Evolutionary conservation across 306 rosid genomes (phyloP), one percentile per base, ranked within the genome.

Genomic region (Trifolium pratense): DNA sequence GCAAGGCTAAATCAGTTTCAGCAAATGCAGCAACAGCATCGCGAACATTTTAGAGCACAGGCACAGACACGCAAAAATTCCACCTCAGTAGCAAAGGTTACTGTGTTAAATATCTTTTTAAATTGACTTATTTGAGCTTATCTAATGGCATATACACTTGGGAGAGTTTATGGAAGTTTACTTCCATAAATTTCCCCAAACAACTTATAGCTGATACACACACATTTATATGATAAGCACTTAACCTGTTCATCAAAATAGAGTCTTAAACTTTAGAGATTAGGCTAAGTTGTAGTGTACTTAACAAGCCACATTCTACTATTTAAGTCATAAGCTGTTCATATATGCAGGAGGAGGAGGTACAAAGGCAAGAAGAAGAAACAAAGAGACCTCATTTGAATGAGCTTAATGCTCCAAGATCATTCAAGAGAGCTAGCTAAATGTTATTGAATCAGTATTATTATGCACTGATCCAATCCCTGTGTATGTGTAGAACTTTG

Each of bases 1-100:
- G 77, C 83, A 39, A 87, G 93, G 82, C 86, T 95, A 43, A 93
- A 87, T 52, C 99, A 95, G 79, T 91, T 95, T 79, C 86, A 90
- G 77, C 76, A 86, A 63, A 91, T 91, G 96, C 97, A 91, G 82
- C 73, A 63, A 59, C 87, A 79, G 57, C 97, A 91, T 81, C 97
- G 97, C 42, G 34, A 60, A 79, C 87, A 79, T 78, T 79, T 79
- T 6, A 90, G 80, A 80, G 64, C 11, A 34, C 94, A 80, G 74
- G 68, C 87, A 12, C 86, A 43, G 74, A 42, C 68, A 6, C 77
- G 72, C 40, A 79, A 64, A 53, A 79, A 0, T 66, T 63, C 89
- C 52, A 18, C 80, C 20, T 72, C 88, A 29, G 48, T 46, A 12
- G 29, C 83, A 9, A 78, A 82, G 97, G 97, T 88, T 51, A 60